phyloP scores from a whole-genome alignment of 257 asterid genomes.

The Fraxinus quadrangulata region DNA sequence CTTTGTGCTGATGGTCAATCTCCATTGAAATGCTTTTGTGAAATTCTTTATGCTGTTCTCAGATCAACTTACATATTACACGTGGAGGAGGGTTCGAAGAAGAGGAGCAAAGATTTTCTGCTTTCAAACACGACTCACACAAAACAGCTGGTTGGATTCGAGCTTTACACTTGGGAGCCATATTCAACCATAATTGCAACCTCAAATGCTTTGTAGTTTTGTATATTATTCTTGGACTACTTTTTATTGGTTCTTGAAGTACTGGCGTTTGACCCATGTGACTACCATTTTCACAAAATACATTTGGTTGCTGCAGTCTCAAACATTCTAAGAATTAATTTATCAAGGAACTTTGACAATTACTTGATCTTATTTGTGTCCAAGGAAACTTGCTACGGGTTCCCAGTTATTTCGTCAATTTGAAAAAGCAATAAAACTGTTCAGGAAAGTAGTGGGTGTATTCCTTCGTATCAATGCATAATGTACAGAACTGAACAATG shows the following conservation, averaged over 20 bases:
- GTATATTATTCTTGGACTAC: neutral
- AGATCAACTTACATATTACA: neutral
- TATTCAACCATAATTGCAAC: neutral
- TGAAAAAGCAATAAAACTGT: no score
- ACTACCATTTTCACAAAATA: neutral
- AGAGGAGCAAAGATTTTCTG: neutral
- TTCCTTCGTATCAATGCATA: no score
- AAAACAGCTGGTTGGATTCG: no score
- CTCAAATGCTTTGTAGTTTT: neutral
- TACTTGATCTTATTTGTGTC: neutral
- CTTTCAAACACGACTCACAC: no score
- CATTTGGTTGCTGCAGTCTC: neutral
- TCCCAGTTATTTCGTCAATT: neutral
- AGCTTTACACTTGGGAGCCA: no score
- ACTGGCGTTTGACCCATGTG: neutral
- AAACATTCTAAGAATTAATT: no score
- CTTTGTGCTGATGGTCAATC: neutral
- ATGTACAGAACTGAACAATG: no score
- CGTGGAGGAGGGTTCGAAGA: neutral
- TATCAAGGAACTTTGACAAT: neutral
- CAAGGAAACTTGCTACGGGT: neutral
- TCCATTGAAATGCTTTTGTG: neutral
- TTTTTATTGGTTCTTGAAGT: neutral
- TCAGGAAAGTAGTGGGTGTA: neutral
- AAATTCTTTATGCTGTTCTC: neutral